Percentiles rank a stretch among this genome's conserved stretches.
These are phyloP conservation scores for Durusdinium trenchii DNA, from an alignment of 73 alveolate genomes.

Conservation along the genomic window DNA sequence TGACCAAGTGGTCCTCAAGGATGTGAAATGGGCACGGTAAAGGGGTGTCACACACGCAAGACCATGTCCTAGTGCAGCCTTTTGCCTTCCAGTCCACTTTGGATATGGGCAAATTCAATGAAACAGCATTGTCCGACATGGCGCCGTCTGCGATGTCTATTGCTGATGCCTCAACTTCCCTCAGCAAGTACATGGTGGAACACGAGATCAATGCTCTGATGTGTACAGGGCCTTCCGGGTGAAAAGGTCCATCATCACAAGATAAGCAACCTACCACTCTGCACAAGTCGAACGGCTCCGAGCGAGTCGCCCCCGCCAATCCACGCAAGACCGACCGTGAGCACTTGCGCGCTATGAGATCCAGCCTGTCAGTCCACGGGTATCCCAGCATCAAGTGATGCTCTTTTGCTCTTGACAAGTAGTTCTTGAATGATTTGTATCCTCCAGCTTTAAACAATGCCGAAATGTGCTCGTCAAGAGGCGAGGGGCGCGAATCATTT, in stretches of 20 bases:
- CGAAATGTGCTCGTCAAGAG: background rate
- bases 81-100: conserved; percentile 42
- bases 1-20: background rate
- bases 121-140: background rate
- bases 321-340: background rate
- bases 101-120: background rate
- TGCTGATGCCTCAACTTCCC: conserved; percentile 26
- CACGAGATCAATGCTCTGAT: background rate
- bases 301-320: background rate
- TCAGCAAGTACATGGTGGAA: background rate
- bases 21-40: background rate
- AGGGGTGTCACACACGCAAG: background rate
- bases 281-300: background rate
- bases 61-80: conserved; percentile 22
- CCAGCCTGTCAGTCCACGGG: background rate
- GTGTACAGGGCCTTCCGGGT: background rate
- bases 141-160: background rate
- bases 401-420: conserved; percentile 16
- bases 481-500: background rate
- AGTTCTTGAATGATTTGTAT: background rate
- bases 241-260: background rate
- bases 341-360: background rate
- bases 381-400: background rate
- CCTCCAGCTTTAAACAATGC: background rate
- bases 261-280: background rate